phyloP scores from a whole-genome alignment of 768 basidiomycete genomes.

The Tylopilus subfusipes region DNA sequence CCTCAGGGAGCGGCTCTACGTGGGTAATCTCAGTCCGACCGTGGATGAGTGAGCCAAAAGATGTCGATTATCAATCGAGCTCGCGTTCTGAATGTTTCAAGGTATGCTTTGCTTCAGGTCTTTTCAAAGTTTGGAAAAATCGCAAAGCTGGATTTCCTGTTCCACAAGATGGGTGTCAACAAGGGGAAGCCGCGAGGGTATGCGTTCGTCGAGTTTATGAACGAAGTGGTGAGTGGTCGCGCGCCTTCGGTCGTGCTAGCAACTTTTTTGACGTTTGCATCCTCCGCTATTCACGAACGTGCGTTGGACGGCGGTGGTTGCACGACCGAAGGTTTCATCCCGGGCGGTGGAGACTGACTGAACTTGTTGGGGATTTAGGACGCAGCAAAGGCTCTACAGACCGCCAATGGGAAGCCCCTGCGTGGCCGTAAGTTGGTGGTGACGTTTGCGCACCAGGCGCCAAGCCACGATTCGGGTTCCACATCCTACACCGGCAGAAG shows the following conservation, averaged over 20 bases:
- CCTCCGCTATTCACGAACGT: slow-evolving; percentile 19
- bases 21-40: slow-evolving; percentile 83
- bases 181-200: slow-evolving; percentile 95
- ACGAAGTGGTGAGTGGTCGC: slow-evolving; percentile 65
- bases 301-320: slow-evolving; percentile 18
- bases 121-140: slow-evolving; percentile 93
- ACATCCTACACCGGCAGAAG: slow-evolving; percentile 34
- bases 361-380: slow-evolving; percentile 54
- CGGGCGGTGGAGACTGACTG: slow-evolving; percentile 17
- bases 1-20: slow-evolving; percentile 75
- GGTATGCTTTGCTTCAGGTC: slow-evolving; percentile 83
- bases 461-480: slow-evolving; percentile 32
- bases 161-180: slow-evolving; percentile 85
- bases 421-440: slow-evolving; percentile 87
- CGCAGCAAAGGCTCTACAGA: slow-evolving; percentile 69
- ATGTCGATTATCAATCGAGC: neutral
- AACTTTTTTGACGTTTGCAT: slow-evolving; percentile 26
- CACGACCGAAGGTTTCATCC: slow-evolving; percentile 21
- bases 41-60: slow-evolving; percentile 72
- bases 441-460: slow-evolving; percentile 89
- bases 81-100: slow-evolving; percentile 32
- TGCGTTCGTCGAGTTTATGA: slow-evolving; percentile 85
- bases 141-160: slow-evolving; percentile 89
- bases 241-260: slow-evolving; percentile 18
- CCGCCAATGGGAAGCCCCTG: slow-evolving; percentile 74